Evolutionary conservation across 331 rosid genomes (phyloP).

Genomic region (Malus hybrid): DNA sequence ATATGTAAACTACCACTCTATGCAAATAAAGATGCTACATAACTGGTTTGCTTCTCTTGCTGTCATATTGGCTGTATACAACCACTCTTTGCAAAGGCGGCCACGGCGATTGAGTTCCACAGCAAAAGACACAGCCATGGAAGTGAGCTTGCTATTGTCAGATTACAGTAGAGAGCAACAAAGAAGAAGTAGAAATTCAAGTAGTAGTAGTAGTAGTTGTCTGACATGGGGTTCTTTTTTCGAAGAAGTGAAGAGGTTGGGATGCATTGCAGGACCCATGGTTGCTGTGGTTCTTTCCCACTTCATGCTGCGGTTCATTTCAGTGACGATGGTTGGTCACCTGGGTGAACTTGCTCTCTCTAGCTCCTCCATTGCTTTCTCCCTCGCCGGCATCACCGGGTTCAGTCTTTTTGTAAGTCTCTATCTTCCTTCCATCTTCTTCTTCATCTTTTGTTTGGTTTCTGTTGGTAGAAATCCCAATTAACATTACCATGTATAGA

Average conservation of each 20-base stretch:
- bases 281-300: slow-evolving; percentile 37
- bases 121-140: not conserved
- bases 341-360: slow-evolving; percentile 54
- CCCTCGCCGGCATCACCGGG: slow-evolving; percentile 45
- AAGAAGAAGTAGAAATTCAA: not conserved
- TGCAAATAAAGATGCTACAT: no score
- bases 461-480: not conserved
- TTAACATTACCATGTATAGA: no score
- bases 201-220: not conserved
- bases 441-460: not conserved
- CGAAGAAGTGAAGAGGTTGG: slow-evolving; percentile 34
- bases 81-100: no score
- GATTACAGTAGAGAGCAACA: not conserved
- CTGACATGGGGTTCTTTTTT: slow-evolving; percentile 1
- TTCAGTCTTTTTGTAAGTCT: slow-evolving; percentile 50
- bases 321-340: slow-evolving; percentile 54
- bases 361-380: slow-evolving; percentile 38
- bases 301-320: slow-evolving; percentile 36
- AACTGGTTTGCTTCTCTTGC: no score
- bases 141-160: not conserved
- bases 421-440: not conserved
- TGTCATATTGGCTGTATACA: no score
- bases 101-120: no score
- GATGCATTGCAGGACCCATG: slow-evolving; percentile 47
- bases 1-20: no score